Evolutionary conservation across 2,329 filamentous ascomycete species (phyloP), one percentile per base, ranked within the genome.

Genomic region (Eurotiales sp.): DNA sequence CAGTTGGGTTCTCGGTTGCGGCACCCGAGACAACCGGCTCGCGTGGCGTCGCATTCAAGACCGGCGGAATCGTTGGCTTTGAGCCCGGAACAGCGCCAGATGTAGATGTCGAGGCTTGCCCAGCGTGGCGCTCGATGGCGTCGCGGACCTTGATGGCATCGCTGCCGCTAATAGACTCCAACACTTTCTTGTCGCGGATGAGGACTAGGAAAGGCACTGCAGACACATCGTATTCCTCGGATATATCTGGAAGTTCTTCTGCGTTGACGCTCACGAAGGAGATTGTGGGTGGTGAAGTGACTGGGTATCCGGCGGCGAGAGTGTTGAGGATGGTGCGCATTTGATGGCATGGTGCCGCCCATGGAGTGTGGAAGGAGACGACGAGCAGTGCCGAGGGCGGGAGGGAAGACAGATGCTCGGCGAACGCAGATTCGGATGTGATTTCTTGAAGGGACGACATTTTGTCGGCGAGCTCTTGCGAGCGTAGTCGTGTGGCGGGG

Each of bases 291-390:
- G 87, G 84, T 57, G 79, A 75, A 58, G 81, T 78, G 62, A 81
- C 78, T 55, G 89, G 83, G 73, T 95, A 96, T 68, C 91, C 90
- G 64, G 84, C 83, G 58, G 92, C 91, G 58, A 99, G 87, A 19
- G 90, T 87, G 65, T 82, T 79, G 58, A 99, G 83, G 61, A 97
- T 87, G 46, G 85, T 87, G 60, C 82, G 83, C 91, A 97, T 97
- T 73, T 96, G 90, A 57, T 88, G 85, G 77, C 93, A 97, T 41
- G 93, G 93, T 54, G 90, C 90, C 25, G 93, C 93, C 93, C 93
- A 99, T 59, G 91, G 88, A 17, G 93, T 90, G 70, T 97, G 88
- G 78, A 99, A 99, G 69, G 91, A 96, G 66, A 95, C 83, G 64
- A 96, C 79, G 56, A 92, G 79, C 54, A 96, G 82, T 14, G 87